Conservation (phyloP, 371 early-diverging fungal species). For the Haplosporangium sp. region DNA sequence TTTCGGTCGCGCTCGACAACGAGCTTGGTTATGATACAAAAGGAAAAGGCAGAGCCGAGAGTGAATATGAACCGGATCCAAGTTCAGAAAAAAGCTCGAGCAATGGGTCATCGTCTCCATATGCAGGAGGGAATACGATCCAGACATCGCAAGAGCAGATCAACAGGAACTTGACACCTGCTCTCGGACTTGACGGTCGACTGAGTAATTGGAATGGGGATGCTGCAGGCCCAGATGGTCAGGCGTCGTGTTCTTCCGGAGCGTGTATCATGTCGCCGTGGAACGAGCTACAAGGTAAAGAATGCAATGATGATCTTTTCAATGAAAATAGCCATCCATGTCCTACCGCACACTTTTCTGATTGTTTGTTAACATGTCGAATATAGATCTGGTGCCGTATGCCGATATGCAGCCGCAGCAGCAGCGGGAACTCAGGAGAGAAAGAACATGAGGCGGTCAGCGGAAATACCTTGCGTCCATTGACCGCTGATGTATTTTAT, state of each 20-base stretch:
- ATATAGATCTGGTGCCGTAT: conserved; percentile 29
- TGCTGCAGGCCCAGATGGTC: conserved; percentile 36
- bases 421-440: conserved; percentile 46
- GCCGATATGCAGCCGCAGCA: conserved; percentile 35
- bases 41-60: conserved; percentile 28
- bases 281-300: conserved; percentile 50
- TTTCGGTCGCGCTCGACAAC: background rate
- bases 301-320: background rate
- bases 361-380: too few species aligned
- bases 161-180: conserved; percentile 21
- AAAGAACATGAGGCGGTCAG: conserved; percentile 39
- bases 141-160: background rate
- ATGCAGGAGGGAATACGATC: background rate
- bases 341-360: background rate
- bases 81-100: background rate
- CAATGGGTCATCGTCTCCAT: background rate
- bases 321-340: background rate
- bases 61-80: background rate
- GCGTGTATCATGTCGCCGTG: conserved; percentile 54
- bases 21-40: conserved; percentile 8
- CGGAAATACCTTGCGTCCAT: too few species aligned
- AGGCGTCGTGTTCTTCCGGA: conserved; percentile 43
- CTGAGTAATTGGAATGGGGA: conserved; percentile 52
- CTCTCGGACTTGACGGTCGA: conserved; percentile 48
- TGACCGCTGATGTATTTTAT: too few species aligned